Evolutionary conservation across 371 early-diverging fungal genomes (phyloP).

Genomic region (Parasitella parasitica): DNA sequence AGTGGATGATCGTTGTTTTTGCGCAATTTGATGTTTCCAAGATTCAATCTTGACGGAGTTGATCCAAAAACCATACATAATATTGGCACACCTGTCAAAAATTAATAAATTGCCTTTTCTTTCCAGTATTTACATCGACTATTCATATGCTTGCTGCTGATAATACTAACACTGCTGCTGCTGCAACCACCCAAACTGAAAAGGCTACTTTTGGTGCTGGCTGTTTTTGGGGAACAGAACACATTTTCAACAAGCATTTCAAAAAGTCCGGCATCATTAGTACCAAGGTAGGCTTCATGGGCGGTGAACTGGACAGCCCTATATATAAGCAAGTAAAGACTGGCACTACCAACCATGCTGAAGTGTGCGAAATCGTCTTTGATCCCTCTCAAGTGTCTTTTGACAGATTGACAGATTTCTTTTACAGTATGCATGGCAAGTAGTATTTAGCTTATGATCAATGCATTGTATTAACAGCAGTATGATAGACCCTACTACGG

Average conservation of each 20-base stretch:
- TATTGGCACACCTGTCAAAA: conserved; percentile 6
- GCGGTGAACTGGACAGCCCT: conserved; percentile 59
- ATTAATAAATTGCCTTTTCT: conserved; percentile 2
- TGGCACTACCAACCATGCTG: conserved; percentile 78
- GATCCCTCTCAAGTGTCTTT: conserved; percentile 69
- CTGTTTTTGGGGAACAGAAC: conserved; percentile 75
- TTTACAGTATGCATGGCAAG: conserved; percentile 80
- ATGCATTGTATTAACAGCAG: no score
- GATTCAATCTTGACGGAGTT: neutral
- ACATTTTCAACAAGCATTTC: conserved; percentile 64
- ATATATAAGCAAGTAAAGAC: conserved; percentile 67
- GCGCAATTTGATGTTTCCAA: conserved; percentile 6
- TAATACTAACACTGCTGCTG: neutral
- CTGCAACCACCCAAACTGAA: conserved; percentile 15
- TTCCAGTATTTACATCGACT: neutral
- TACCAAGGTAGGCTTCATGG: conserved; percentile 80
- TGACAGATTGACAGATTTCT: conserved; percentile 69
- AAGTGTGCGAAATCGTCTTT: conserved; percentile 76
- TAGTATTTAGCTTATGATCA: no score
- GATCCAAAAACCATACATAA: conserved; percentile 15
- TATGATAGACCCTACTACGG: conserved; percentile 51
- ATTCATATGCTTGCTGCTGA: neutral
- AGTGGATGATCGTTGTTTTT: conserved; percentile 19
- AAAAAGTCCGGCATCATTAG: conserved; percentile 49
- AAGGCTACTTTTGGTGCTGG: conserved; percentile 46